Evolutionary conservation across 1,139 yeast genomes (phyloP).

Genomic region (Geotrichum aggregatum): DNA sequence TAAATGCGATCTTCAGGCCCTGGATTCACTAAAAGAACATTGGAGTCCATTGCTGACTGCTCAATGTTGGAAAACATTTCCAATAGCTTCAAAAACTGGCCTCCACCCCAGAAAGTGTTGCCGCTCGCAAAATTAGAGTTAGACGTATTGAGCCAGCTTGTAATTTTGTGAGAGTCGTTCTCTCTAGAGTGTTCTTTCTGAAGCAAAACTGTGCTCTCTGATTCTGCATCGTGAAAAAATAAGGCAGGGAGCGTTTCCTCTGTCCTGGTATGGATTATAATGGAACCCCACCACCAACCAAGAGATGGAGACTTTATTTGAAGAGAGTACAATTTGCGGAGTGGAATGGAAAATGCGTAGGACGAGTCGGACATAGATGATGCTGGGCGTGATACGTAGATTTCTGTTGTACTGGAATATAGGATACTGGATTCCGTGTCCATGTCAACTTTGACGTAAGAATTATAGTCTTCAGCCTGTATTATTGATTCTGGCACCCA

Average conservation of each 20-base stretch:
- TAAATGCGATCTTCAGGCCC: constrained; percentile 78
- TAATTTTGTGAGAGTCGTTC: constrained; percentile 64
- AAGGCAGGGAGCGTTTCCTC: constrained; percentile 75
- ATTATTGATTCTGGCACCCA: constrained; percentile 69
- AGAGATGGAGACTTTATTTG: constrained; percentile 78
- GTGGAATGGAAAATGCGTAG: constrained; percentile 60
- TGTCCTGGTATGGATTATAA: constrained; percentile 62
- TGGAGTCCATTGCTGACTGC: constrained; percentile 64
- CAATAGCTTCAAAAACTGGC: constrained; percentile 59
- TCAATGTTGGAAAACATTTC: constrained; percentile 56
- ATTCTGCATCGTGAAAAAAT: constrained; percentile 88
- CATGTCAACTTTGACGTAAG: constrained; percentile 54
- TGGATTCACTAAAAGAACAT: constrained; percentile 74
- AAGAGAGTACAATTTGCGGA: constrained; percentile 65
- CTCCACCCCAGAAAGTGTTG: constrained; percentile 87
- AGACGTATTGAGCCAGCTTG: constrained; percentile 27
- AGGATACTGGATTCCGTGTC: constrained; percentile 32
- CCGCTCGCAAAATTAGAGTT: constrained; percentile 26
- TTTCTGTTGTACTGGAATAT: constrained; percentile 27
- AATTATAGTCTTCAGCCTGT: constrained; percentile 47
- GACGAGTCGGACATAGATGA: constrained; percentile 52
- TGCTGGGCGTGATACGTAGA: constrained; percentile 51
- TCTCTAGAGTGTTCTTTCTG: constrained; percentile 56
- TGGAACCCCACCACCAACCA: constrained; percentile 91
- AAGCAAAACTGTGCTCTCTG: constrained; percentile 63